Evolutionary conservation across 2,329 filamentous ascomycete genomes (phyloP), one percentile per base, ranked within the genome.

Genomic region (Penicillium aurantiogriseum): DNA sequence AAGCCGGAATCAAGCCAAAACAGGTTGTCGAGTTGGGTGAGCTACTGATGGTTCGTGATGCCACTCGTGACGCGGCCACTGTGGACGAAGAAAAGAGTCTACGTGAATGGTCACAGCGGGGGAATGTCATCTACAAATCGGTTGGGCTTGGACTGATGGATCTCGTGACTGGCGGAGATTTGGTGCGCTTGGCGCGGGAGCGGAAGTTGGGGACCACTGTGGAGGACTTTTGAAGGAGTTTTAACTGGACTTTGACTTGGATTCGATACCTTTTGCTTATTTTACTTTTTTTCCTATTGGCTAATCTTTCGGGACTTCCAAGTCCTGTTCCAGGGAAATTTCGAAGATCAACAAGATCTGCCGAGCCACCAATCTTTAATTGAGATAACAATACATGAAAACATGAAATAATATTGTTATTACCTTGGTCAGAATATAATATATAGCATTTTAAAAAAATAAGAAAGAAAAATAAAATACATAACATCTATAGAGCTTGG

Each of bases 21-120:
- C 88, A 95, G 65, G 82, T 97, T 4, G 90, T 96, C 0, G 93
- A 97, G 73, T 78, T 97, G 1, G 93, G 92, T 4, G 92, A 97
- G 70, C 78, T 97, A 47, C 75, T 88, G 59, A 87, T 87, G 83
- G 74, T 87, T 65, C 83, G 82, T 69, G 74, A 81, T 46, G 82
- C 84, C 52, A 79, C 80, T 2, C 69, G 65, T 39, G 61, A 69
- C 15, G 66, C 71, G 47, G 63, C 71, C 2, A 57, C 60, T 23
- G 66, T 74, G 29, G 70, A 75, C 21, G 69, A 74, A 10, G 74
- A 76, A 53, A 72, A 76, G 60, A 73, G 71, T 11, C 61, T 88
- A 62, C 76, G 77, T 40, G 81, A 85, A 36, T 89, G 86, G 85
- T 67, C 88, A 50, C 79, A 82, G 59, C 78, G 76, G 46, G 87